Percentiles rank a stretch among this genome's conserved stretches.
phyloP scores from a whole-genome alignment of 331 rosid species.

The Arachis monticola region DNA sequence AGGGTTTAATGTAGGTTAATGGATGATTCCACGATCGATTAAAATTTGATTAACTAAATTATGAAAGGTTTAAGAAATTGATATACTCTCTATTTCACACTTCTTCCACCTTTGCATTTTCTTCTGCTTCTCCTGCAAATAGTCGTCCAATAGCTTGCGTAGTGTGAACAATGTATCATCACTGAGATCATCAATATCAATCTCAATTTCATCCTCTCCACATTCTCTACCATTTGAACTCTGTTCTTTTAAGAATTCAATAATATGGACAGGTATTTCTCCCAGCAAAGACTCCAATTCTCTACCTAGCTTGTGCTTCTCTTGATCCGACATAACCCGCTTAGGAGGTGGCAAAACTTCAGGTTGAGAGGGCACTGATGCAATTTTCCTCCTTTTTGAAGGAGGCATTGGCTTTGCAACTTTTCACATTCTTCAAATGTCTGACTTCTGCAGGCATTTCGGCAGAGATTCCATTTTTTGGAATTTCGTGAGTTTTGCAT shows the following conservation, averaged over 20 bases:
- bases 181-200: conserved; percentile 77
- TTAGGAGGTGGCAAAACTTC: conserved; percentile 55
- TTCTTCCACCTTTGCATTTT: conserved; percentile 59
- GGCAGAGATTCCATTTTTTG: conserved; percentile 49
- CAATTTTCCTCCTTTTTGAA: conserved; percentile 54
- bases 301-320: conserved; percentile 63
- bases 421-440: conserved; percentile 40
- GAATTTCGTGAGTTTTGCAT: too few species aligned
- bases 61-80: background rate
- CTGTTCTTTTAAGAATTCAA: conserved; percentile 76
- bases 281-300: conserved; percentile 75
- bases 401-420: conserved; percentile 45
- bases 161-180: conserved; percentile 73
- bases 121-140: conserved; percentile 63
- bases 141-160: conserved; percentile 70
- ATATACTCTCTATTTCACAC: conserved; percentile 79
- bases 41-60: conserved; percentile 23
- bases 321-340: conserved; percentile 66
- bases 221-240: conserved; percentile 71
- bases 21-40: too few species aligned
- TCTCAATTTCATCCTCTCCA: conserved; percentile 85
- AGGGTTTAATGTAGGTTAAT: too few species aligned
- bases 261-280: conserved; percentile 70
- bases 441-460: conserved; percentile 49
- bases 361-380: conserved; percentile 55